Base-by-base conservation (phyloP, 345 rosid species). In the Syzygium grande region DNA sequence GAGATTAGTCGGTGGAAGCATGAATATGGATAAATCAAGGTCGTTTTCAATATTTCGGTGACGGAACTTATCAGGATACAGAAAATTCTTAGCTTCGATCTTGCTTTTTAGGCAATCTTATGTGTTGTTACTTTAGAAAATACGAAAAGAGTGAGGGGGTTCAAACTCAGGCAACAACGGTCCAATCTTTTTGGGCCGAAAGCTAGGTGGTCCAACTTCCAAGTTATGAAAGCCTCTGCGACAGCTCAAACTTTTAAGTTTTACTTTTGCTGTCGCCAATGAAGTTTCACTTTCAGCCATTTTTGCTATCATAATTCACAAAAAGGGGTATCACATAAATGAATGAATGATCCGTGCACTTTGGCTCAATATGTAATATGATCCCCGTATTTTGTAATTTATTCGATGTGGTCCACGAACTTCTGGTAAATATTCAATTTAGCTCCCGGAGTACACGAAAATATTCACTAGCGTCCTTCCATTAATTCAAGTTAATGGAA, bases 301-400 rank as follows among this genome's bases (percentile, higher is more conserved):
- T n/a, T 9, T n/a, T n/a, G 73, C 73, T 3, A 61, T 61, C 5
- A 61, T n/a, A 61, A 61, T n/a, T 61, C 9, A 30, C 19, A 61
- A n/a, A n/a, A 61, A 61, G 73, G 38, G 9, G 1, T 14, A 11
- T n/a, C 17, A n/a, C 1, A n/a, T n/a, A 61, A n/a, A 14, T 0
- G 9, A n/a, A 14, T 0, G 9, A n/a, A 14, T 0, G 9, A n/a
- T 61, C 1, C 0, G 9, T n/a, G 19, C 5, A n/a, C 17, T 61
- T 61, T 61, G 38, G 19, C 13, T 9, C 17, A 14, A 61, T 30
- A 2, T n/a, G 17, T 4, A 61, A 6, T n/a, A 16, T 61, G 7
- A 3, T 61, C 38, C 30, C 8, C 14, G 3, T 6, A 61, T 17
- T 61, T 14, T n/a, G 2, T 61, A n/a, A 61, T 61, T 61, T 61